Percentiles rank a stretch among this genome's conserved stretches.
phyloP scores from a whole-genome alignment of 345 rosid species.

The Salix viminalis region DNA sequence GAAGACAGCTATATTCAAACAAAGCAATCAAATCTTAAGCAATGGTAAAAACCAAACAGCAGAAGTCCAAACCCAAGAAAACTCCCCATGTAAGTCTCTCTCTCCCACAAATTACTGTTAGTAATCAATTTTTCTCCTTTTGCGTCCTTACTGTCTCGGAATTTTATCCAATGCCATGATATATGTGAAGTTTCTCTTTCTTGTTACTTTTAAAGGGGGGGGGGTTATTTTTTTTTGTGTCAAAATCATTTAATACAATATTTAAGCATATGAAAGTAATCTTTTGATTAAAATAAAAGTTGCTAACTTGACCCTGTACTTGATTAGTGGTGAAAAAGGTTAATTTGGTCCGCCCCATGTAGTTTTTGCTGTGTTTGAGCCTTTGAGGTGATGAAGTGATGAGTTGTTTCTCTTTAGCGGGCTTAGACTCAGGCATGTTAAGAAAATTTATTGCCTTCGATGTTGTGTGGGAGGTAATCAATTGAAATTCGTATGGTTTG shows the following conservation, averaged over 20 bases:
- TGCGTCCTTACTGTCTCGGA: not conserved
- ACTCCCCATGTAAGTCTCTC: conserved; percentile 42
- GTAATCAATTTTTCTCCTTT: not conserved
- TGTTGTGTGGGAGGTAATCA: not conserved
- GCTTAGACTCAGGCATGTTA: not conserved
- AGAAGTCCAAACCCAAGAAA: conserved; percentile 59
- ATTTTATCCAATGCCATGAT: not conserved
- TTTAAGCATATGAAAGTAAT: too few species aligned
- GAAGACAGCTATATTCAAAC: not conserved
- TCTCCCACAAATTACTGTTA: not conserved
- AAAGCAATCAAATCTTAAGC: not conserved
- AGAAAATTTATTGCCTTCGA: not conserved
- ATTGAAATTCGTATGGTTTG: not conserved
- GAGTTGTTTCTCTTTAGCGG: not conserved
- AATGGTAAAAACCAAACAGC: conserved; percentile 78
- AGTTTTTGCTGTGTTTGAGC: not conserved
- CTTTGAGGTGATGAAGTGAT: not conserved
- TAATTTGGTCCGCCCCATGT: not conserved
- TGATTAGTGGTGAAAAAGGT: not conserved
- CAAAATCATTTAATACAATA: too few species aligned
- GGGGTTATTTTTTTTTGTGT: too few species aligned
- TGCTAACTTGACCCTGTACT: not conserved
- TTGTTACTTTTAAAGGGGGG: too few species aligned
- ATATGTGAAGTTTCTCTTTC: too few species aligned
- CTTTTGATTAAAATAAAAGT: not conserved